Percentiles rank a stretch among this genome's conserved stretches.
phyloP scores from a whole-genome alignment of 2,329 filamentous ascomycete genomes.

The Zymoseptoria brevis region DNA sequence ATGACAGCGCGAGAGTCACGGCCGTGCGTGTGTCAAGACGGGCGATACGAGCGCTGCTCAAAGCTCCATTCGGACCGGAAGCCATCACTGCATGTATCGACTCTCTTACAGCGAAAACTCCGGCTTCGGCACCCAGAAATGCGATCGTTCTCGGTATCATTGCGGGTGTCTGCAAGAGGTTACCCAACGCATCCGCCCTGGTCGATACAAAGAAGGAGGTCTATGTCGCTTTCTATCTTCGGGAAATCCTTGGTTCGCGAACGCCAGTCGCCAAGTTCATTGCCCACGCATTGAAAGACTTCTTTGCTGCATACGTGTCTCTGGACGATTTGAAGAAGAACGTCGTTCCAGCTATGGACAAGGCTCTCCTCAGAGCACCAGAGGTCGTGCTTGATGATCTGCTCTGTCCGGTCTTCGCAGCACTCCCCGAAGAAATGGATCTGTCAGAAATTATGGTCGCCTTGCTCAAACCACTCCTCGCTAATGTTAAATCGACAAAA shows the following conservation, averaged over 20 bases:
- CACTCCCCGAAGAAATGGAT: conserved; percentile 64
- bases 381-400: conserved; percentile 80
- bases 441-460: conserved; percentile 64
- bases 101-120: conserved; percentile 60
- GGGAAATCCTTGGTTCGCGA: conserved; percentile 77
- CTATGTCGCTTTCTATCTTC: conserved; percentile 73
- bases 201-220: conserved; percentile 60
- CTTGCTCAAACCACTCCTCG: conserved; percentile 77
- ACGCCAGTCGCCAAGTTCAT: conserved; percentile 63
- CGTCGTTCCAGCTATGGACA: conserved; percentile 75
- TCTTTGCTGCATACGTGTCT: conserved; percentile 69
- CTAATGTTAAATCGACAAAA: conserved; percentile 88
- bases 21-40: conserved; percentile 71
- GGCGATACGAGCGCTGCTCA: conserved; percentile 67
- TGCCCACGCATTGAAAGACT: conserved; percentile 66
- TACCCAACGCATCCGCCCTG: conserved; percentile 53
- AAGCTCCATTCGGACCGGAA: conserved; percentile 51
- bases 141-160: conserved; percentile 75
- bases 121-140: conserved; percentile 59
- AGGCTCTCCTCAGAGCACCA: conserved; percentile 77
- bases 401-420: conserved; percentile 61
- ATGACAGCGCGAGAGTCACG: conserved; percentile 54
- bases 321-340: conserved; percentile 67
- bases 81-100: conserved; percentile 56
- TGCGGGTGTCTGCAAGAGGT: conserved; percentile 74